Evolutionary conservation across 2,329 filamentous ascomycete species (phyloP), one percentile per base, ranked within the genome.

Genomic region (Fusarium anthophilum): DNA sequence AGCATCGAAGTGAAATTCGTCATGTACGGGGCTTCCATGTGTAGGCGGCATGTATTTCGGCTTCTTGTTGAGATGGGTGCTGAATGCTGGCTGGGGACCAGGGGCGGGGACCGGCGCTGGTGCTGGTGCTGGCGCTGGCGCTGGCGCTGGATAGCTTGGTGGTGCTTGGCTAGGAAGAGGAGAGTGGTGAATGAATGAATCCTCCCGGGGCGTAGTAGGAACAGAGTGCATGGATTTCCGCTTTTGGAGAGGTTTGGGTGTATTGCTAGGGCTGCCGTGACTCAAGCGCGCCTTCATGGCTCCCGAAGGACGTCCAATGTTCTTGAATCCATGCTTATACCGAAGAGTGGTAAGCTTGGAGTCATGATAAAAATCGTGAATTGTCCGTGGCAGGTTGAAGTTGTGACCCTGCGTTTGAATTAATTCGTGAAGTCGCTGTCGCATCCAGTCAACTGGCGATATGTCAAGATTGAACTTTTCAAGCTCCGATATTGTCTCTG

Each of bases 321-420:
- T 90, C 55, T 88, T 87, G 67, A 86, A 89, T 0, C 89, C 89
- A 66, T 87, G 86, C 79, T 88, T 87, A 30, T 82, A 79, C 13
- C 89, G 84, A 14, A 90, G 79, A 4, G 81, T 78, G 20, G 84
- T 82, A 3, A 90, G 79, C 76, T 89, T 90, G 0, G 81, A 79
- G 73, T 91, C 89, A 72, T 89, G 87, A 70, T 90, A 91, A 26
- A 90, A 84, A 73, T 88, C 84, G 58, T 88, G 85, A 4, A 88
- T 84, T 4, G 84, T 86, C 74, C 84, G 85, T 50, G 84, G 84
- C 26, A 90, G 79, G 75, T 85, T 88, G 74, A 90, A 90, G 22
- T 82, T 81, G 6, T 84, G 75, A 2, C 87, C 86, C 44, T 86
- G 80, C 24, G 81, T 70, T 53, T 78, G 55, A 43, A 84, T 82